A percentile compares a stretch with the other conserved stretches of the same genome.
Evolutionary conservation across 176 grass and related monocot species (phyloP).

Genomic region (Hsuehochloa calcarea): DNA sequence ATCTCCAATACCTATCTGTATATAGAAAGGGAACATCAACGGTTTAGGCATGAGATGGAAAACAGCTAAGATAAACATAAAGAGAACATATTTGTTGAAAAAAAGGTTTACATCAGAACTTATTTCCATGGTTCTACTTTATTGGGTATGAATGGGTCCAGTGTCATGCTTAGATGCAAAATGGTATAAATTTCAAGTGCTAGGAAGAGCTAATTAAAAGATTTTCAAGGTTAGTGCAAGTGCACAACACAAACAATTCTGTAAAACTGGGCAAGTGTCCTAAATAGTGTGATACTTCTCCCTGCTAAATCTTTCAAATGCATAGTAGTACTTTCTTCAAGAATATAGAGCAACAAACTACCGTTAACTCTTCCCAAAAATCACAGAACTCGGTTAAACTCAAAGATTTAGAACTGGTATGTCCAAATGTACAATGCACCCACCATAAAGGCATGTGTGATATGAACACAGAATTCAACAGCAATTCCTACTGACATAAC

Average conservation of each 20-base stretch:
- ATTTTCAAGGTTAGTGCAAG: conserved; percentile 3
- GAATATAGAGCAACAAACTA: not conserved
- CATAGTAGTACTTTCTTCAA: conserved; percentile 8
- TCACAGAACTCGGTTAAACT: not conserved
- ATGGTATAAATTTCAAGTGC: not conserved
- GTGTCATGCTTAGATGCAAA: not conserved
- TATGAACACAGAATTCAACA: conserved; percentile 99
- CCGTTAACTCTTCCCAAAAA: not conserved
- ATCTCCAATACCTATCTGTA: conserved; percentile 68
- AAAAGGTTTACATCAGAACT: not conserved
- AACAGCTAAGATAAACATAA: conserved; percentile 4
- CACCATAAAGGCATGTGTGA: conserved; percentile 92
- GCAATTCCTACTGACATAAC: conserved; percentile 99
- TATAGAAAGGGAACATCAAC: conserved; percentile 28
- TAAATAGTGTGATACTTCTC: not conserved
- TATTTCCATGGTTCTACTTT: conserved; percentile 11
- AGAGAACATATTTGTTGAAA: not conserved
- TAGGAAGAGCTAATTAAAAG: not conserved
- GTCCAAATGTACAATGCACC: conserved; percentile 47
- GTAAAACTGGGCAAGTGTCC: not conserved
- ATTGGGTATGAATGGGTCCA: not conserved
- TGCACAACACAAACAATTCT: not conserved
- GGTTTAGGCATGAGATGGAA: conserved; percentile 9
- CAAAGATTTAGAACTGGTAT: conserved; percentile 18
- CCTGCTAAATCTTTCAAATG: conserved; percentile 23